These are phyloP conservation scores for Choanephora cucurbitarum DNA, from an alignment of 371 early-diverging fungal species.

Conservation along the genomic window DNA sequence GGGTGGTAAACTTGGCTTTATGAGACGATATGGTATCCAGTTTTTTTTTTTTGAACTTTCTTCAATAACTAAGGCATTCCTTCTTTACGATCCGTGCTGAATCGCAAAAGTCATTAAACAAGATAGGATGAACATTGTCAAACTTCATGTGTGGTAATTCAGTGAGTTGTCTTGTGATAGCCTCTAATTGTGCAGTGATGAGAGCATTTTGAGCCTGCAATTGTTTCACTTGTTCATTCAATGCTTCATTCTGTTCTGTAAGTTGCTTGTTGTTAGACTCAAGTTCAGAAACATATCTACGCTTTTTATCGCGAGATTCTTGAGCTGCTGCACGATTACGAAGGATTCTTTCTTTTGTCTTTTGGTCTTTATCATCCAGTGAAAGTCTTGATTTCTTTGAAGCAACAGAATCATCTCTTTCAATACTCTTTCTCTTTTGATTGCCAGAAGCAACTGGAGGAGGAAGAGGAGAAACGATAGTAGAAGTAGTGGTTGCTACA, in stretches of 20 bases:
- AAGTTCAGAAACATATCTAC: slow-evolving; percentile 75
- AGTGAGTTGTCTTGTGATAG: slow-evolving; percentile 57
- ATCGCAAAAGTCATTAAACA: slow-evolving; percentile 58
- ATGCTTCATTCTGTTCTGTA: slow-evolving; percentile 62
- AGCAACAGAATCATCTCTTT: slow-evolving; percentile 8
- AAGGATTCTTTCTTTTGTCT: slow-evolving; percentile 67
- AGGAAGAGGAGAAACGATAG: slow-evolving; percentile 5
- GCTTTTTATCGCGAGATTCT: slow-evolving; percentile 87
- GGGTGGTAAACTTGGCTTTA: slow-evolving; percentile 6
- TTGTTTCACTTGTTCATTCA: slow-evolving; percentile 60
- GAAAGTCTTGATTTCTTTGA: slow-evolving; percentile 38
- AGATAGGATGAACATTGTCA: slow-evolving; percentile 31
- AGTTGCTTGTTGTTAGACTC: slow-evolving; percentile 71
- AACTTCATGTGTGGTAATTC: slow-evolving; percentile 49
- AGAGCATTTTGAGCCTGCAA: slow-evolving; percentile 65
- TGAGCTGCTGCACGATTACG: slow-evolving; percentile 92
- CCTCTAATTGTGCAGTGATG: slow-evolving; percentile 61
- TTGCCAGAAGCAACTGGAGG: slow-evolving; percentile 16
- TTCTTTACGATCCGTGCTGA: slow-evolving; percentile 56
- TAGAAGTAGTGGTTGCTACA: slow-evolving; percentile 19
- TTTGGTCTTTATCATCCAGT: slow-evolving; percentile 50
- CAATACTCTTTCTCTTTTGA: background rate
- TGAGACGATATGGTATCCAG: slow-evolving; percentile 8
- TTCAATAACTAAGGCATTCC: slow-evolving; percentile 12
- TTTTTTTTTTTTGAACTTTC: background rate